Percentiles rank a stretch among this genome's conserved stretches.
These are phyloP conservation scores for Kwoniella dejecticola DNA, from an alignment of 768 basidiomycete genomes.

Conservation along the genomic window DNA sequence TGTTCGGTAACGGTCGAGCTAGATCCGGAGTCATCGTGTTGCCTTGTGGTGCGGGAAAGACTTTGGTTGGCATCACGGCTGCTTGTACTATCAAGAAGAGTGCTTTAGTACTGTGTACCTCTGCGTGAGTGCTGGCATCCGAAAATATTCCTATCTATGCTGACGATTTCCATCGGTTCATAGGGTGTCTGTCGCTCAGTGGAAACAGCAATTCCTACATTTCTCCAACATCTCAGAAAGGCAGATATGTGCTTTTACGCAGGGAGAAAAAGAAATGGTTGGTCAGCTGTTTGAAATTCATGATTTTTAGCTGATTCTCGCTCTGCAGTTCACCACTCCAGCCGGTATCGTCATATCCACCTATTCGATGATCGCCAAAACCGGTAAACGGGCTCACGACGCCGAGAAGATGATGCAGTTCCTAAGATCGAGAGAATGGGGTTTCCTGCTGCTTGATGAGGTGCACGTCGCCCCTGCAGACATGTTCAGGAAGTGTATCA, in stretches of 20 bases:
- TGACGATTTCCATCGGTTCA: not conserved
- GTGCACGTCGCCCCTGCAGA: constrained; percentile 98
- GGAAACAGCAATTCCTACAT: constrained; percentile 96
- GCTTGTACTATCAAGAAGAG: constrained; percentile 99
- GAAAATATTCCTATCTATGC: no score
- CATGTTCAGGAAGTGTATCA: constrained; percentile 97
- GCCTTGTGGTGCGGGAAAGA: constrained; percentile 98
- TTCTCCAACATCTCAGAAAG: constrained; percentile 98
- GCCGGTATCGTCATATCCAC: constrained; percentile 98
- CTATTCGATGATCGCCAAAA: constrained; percentile 99
- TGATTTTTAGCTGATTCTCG: constrained; percentile 7
- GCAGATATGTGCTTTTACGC: constrained; percentile 96
- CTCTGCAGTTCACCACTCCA: constrained; percentile 81
- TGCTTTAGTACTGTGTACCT: constrained; percentile 93
- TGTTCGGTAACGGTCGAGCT: constrained; percentile 99
- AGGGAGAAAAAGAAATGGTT: constrained; percentile 94
- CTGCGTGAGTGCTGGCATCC: constrained; percentile 94
- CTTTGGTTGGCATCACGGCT: constrained; percentile 97
- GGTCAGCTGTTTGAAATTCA: constrained; percentile 9
- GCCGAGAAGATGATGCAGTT: constrained; percentile 99
- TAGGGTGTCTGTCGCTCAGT: constrained; percentile 81
- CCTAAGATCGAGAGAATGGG: constrained; percentile 96
- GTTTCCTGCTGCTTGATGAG: constrained; percentile 94
- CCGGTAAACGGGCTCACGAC: constrained; percentile 96
- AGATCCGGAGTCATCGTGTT: constrained; percentile 97